Percentiles rank a stretch among this genome's conserved stretches.
These are phyloP conservation scores for Lipomyces starkeyi DNA, from an alignment of 805 yeast genomes.

Conservation along the genomic window DNA sequence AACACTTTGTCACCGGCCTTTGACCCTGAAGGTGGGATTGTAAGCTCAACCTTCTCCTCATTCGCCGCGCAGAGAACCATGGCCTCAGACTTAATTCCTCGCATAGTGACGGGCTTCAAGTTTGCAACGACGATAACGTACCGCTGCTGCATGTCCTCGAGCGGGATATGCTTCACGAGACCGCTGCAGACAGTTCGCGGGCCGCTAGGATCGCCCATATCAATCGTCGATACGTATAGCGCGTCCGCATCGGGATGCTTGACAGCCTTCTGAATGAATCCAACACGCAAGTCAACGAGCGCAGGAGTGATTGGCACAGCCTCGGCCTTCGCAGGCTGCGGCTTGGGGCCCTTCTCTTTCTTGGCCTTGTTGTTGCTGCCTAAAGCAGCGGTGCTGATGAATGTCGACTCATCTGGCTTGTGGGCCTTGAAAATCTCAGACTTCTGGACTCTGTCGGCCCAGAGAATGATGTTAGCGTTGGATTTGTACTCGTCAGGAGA, in stretches of 20 bases:
- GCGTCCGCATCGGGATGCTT: constrained; percentile 99
- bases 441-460: constrained; percentile 88
- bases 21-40: constrained; percentile 91
- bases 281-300: constrained; percentile 90
- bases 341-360: constrained; percentile 58
- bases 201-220: constrained; percentile 94
- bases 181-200: constrained; percentile 99
- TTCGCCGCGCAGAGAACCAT: constrained; percentile 91
- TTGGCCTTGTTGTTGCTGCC: constrained; percentile 49
- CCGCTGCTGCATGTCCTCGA: constrained; percentile 96
- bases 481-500: constrained; percentile 62
- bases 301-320: constrained; percentile 76
- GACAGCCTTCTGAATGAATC: constrained; percentile 93
- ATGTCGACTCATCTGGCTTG: constrained; percentile 50
- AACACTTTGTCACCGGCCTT: constrained; percentile 95
- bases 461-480: constrained; percentile 85
- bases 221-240: constrained; percentile 93
- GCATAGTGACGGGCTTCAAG: constrained; percentile 96
- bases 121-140: constrained; percentile 87
- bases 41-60: constrained; percentile 82
- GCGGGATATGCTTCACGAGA: constrained; percentile 81
- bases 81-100: constrained; percentile 93
- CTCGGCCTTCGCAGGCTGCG: constrained; percentile 54
- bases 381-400: constrained; percentile 38
- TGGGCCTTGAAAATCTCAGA: constrained; percentile 53